Conservation (phyloP, 306 rosid genomes). For the Medicago ruthenica region DNA sequence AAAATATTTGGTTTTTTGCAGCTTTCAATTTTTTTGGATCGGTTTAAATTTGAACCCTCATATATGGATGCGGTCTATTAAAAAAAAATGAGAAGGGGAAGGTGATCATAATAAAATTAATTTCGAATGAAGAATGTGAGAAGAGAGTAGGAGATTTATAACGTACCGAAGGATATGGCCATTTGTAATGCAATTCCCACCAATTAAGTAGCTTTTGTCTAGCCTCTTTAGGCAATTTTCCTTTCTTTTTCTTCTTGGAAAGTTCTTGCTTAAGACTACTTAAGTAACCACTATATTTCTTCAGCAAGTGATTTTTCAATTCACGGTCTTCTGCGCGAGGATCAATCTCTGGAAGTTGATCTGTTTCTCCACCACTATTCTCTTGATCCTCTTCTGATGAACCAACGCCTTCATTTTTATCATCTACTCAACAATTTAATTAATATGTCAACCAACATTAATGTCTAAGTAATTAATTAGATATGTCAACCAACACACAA, state of each 20-base stretch:
- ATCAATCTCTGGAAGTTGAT: conserved; percentile 74
- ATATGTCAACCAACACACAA: too few relatives aligned
- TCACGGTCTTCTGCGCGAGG: conserved; percentile 94
- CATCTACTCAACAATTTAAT: conserved; percentile 51
- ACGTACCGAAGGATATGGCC: conserved; percentile 98
- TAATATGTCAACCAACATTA: not conserved
- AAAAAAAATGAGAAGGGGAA: too few relatives aligned
- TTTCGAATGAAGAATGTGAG: not conserved
- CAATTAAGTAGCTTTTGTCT: conserved; percentile 93
- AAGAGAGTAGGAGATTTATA: not conserved
- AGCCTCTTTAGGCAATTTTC: conserved; percentile 95
- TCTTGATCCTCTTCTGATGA: conserved; percentile 94
- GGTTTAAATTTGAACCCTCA: too few relatives aligned
- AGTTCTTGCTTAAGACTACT: conserved; percentile 97
- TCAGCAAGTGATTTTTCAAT: conserved; percentile 82
- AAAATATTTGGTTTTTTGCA: too few relatives aligned
- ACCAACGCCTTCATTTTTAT: conserved; percentile 73
- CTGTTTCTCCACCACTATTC: conserved; percentile 84
- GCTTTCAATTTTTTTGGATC: too few relatives aligned
- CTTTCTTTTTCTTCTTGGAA: conserved; percentile 97
- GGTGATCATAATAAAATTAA: too few relatives aligned
- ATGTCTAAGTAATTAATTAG: too few relatives aligned
- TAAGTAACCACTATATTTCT: conserved; percentile 90
- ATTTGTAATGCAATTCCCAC: conserved; percentile 99
- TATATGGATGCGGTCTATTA: too few relatives aligned